Evolutionary conservation across 192 early-diverging fungal species (phyloP).

Genomic region (Backusella psychrophila): DNA sequence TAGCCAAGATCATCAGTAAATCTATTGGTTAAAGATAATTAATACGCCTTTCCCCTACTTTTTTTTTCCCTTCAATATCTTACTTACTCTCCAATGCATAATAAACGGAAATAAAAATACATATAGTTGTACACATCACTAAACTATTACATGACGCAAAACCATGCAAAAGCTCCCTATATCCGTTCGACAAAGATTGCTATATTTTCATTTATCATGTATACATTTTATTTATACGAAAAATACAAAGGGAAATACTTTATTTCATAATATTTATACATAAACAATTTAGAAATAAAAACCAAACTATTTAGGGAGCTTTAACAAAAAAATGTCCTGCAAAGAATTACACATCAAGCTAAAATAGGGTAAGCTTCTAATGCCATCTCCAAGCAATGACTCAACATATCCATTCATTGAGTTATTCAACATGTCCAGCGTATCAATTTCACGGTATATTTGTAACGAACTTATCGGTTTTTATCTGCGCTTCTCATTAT

Average conservation of each 20-base stretch:
- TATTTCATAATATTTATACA: too few species aligned
- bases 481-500: not conserved
- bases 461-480: not conserved
- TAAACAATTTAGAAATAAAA: too few species aligned
- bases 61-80: not conserved
- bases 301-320: too few species aligned
- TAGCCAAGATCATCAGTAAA: not conserved
- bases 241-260: too few species aligned
- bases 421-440: not conserved
- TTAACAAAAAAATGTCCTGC: not conserved
- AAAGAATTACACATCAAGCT: not conserved
- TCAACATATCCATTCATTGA: not conserved
- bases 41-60: not conserved
- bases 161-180: too few species aligned
- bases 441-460: not conserved
- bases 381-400: not conserved
- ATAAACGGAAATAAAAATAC: not conserved
- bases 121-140: too few species aligned
- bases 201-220: too few species aligned
- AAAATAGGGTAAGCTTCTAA: not conserved
- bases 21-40: not conserved
- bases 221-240: too few species aligned
- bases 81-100: not conserved
- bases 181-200: too few species aligned
- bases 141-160: too few species aligned